Evolutionary conservation across 1,284 basidiomycete species (phyloP).

Genomic region (Heterobasidion annosum): DNA sequence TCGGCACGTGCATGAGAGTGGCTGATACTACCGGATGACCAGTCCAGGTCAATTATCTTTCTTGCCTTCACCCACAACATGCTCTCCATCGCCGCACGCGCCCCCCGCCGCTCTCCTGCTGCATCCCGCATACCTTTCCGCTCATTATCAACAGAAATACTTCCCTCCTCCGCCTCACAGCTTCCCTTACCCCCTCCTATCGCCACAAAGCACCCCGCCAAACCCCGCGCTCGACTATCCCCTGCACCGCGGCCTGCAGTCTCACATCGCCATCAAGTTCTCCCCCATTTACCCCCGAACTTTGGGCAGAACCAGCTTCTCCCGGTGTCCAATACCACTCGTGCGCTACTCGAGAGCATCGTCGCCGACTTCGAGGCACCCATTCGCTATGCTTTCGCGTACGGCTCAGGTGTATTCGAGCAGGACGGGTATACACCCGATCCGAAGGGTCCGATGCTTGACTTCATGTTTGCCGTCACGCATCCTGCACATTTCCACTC

Average conservation of each 20-base stretch:
- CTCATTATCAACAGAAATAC: constrained; percentile 40
- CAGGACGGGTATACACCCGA: constrained; percentile 62
- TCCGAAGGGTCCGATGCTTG: constrained; percentile 72
- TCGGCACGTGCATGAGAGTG: neutral
- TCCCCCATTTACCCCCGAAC: constrained; percentile 52
- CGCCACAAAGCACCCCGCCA: constrained; percentile 17
- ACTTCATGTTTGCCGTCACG: constrained; percentile 93
- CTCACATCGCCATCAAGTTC: constrained; percentile 28
- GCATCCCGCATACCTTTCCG: constrained; percentile 21
- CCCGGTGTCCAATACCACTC: constrained; percentile 66
- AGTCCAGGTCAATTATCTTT: too few species aligned
- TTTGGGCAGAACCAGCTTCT: constrained; percentile 81
- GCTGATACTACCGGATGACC: too few species aligned
- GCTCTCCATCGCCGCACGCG: constrained; percentile 13
- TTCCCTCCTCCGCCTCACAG: constrained; percentile 21
- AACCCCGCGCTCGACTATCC: constrained; percentile 28
- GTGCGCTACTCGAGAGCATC: constrained; percentile 70
- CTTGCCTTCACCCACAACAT: constrained; percentile 9
- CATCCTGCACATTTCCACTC: constrained; percentile 91
- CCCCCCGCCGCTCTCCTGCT: constrained; percentile 9
- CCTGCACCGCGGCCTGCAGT: constrained; percentile 45
- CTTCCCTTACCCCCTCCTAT: constrained; percentile 22
- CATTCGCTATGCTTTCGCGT: constrained; percentile 89
- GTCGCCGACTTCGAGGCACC: constrained; percentile 75
- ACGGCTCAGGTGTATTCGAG: constrained; percentile 90